Evolutionary conservation across 2,329 filamentous ascomycete genomes (phyloP), one percentile per base, ranked within the genome.

Genomic region (Paraphaeosphaeria minitans): DNA sequence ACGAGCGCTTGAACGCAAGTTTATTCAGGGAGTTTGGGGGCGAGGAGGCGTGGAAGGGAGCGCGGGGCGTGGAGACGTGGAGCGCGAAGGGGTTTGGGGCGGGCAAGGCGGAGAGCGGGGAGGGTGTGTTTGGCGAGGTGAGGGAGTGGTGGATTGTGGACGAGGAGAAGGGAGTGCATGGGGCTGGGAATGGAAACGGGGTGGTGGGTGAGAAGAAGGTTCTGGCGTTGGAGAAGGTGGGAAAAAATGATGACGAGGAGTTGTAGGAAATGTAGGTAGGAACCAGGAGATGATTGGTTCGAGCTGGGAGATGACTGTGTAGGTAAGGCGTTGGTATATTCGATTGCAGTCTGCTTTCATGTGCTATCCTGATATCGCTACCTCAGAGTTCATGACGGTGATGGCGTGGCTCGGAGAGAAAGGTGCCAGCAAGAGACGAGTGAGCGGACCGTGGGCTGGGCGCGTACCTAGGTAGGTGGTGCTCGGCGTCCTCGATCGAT

Each of bases 41-140:
- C 3, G 66, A 72, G 21, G 56, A 64, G 4, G 73, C 77, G 29
- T 69, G 83, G 66, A 77, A 79, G 64, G 77, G 75, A 0, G 68
- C 77, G 0, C 76, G 80, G 57, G 80, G 79, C 1, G 77, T 81
- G 0, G 81, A 82, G 71, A 81, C 80, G 71, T 83, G 81, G 81
- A 69, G 76, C 54, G 68, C 79, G 13, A 80, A 81, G 68, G 72
- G 66, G 0, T 82, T 78, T 64, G 81, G 81, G 0, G 55, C 59
- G 8, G 82, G 82, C 3, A 82, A 81, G 71, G 81, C 81, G 1
- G 78, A 82, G 69, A 72, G 70, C 16, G 66, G 73, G 66, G 71
- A 77, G 22, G 77, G 75, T 13, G 61, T 59, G 5, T 77, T 79
- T 60, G 62, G 59, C 33, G 68, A 70, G 2, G 64, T 71, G 8